A percentile compares a stretch with the other conserved stretches of the same genome.
phyloP scores from a whole-genome alignment of 1,284 basidiomycete species.

The Moesziomyces sp. region DNA sequence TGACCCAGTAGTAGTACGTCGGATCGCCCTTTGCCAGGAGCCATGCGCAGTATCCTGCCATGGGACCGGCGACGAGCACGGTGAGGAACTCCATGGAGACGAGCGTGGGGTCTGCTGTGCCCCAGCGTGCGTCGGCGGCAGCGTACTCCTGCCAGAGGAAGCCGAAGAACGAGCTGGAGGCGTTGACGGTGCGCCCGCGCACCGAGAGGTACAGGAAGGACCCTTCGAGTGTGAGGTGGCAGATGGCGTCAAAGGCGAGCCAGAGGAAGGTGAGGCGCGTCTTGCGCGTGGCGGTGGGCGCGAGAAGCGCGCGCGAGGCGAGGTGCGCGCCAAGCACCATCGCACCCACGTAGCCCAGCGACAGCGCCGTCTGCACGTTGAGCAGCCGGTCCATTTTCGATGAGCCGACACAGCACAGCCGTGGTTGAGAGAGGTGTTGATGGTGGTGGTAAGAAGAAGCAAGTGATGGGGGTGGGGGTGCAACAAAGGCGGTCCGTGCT shows the following conservation, averaged over 20 bases:
- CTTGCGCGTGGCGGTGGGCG: constrained; percentile 15
- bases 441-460: background rate
- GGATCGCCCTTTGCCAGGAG: constrained; percentile 36
- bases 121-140: constrained; percentile 59
- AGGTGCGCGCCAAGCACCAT: constrained; percentile 34
- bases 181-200: constrained; percentile 46
- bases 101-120: constrained; percentile 49
- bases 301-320: constrained; percentile 18
- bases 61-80: constrained; percentile 53
- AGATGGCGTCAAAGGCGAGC: constrained; percentile 62
- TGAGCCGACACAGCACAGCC: background rate
- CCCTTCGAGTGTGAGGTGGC: constrained; percentile 58
- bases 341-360: constrained; percentile 45
- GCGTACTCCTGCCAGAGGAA: constrained; percentile 63
- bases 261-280: constrained; percentile 49
- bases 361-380: constrained; percentile 41
- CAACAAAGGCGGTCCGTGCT: constrained; percentile 12
- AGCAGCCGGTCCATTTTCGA: constrained; percentile 38
- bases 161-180: constrained; percentile 51
- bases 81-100: constrained; percentile 61
- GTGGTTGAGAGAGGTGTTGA: constrained; percentile 4
- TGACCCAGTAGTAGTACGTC: constrained; percentile 59
- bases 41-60: constrained; percentile 57
- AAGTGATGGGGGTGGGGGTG: background rate
- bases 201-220: constrained; percentile 59